Evolutionary conservation across 1,284 basidiomycete genomes (phyloP), one percentile per base, ranked within the genome.

Genomic region (Moesziomyces sp.): DNA sequence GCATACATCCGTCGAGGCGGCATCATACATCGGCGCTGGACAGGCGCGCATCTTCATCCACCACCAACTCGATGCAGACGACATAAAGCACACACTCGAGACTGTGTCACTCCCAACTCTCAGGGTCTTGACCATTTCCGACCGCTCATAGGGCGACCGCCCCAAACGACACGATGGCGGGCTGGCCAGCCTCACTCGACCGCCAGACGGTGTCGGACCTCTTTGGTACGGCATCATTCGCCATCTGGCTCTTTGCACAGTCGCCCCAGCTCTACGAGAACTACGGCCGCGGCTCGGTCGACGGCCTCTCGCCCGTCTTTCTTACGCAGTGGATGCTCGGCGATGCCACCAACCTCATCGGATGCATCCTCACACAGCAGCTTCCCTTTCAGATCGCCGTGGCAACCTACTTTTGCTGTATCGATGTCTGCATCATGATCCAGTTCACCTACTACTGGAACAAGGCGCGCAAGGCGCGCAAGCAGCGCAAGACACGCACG

Each of bases 281-380:
- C 68, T 80, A 82, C 52, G 59, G 52, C 5, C 57, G 77, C 14
- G 72, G 69, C 8, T 78, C 74, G 11, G 77, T 82, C 23, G 77
- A 80, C 5, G 82, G 82, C 3, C 71, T 84, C 24, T 79, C 77
- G 1, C 61, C 74, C 42, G 77, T 82, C 50, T 84, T 84, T 49
- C 60, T 84, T n/a, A 59, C 69, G 3, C 81, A 83, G 63, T 84
- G 82, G 82, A 81, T 79, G 67, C 53, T 73, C n/a, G 82, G 81
- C 19, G 82, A 84, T 52, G 59, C 74, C 3, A 82, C 81, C n/a
- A 84, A 83, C 46, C 59, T 84, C 23, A 52, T 83, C 30, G 83
- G 83, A 6, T 57, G 76, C 47, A 28, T 83, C 19, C 61, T 84
- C 5, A 84, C 83, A 3, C 57, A 79, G 13, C 83, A 84, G 59